These are phyloP conservation scores for Aureobasidium uvarum DNA, from an alignment of 2,329 filamentous ascomycete species.

Conservation along the genomic window DNA sequence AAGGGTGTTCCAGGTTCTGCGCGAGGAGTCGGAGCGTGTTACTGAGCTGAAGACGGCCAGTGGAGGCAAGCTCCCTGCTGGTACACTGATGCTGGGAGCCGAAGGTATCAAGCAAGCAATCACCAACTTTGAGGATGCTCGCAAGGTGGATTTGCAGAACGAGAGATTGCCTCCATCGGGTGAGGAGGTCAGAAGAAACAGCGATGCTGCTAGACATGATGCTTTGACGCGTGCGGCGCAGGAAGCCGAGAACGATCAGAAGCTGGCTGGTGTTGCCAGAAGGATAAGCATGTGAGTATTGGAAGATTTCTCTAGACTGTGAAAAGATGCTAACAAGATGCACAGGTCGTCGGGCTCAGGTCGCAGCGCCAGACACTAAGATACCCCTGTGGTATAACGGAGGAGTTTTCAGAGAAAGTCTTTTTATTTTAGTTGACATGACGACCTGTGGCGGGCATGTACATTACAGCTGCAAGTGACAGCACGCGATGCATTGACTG, in stretches of 20 bases:
- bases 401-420: conserved; percentile 11
- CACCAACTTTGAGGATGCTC: conserved; percentile 91
- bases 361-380: conserved; percentile 35
- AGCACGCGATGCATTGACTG: conserved; percentile 24
- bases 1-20: conserved; percentile 95
- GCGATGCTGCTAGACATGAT: conserved; percentile 74
- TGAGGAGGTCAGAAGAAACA: conserved; percentile 83
- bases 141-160: conserved; percentile 96
- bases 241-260: conserved; percentile 89
- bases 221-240: conserved; percentile 82
- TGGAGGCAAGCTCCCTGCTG: conserved; percentile 86
- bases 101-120: conserved; percentile 99
- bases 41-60: conserved; percentile 97
- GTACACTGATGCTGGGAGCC: conserved; percentile 95
- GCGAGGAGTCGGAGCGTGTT: conserved; percentile 94
- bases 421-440: neutral
- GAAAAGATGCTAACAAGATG: conserved; percentile 28
- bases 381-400: neutral
- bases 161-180: conserved; percentile 89
- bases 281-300: conserved; percentile 88
- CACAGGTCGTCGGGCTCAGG: conserved; percentile 45
- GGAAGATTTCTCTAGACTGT: neutral
- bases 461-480: conserved; percentile 24
- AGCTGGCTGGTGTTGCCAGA: conserved; percentile 80
- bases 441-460: conserved; percentile 21